phyloP scores from a whole-genome alignment of 2,329 filamentous ascomycete genomes.

The Pseudogymnoascus sp. region DNA sequence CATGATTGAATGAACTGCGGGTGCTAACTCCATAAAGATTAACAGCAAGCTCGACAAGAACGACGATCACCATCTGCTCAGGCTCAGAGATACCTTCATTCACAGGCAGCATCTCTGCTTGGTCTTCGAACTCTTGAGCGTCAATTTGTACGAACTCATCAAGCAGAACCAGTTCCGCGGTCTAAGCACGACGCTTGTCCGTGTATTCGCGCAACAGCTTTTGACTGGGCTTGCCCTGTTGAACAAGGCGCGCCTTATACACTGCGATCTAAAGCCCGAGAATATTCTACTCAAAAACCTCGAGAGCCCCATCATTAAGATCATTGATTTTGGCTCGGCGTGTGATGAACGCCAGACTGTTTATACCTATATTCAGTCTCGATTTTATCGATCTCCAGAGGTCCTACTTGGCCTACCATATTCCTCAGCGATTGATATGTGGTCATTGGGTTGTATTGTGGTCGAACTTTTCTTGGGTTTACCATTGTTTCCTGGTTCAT shows the following conservation, averaged over 20 bases:
- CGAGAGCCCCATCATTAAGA: constrained; percentile 98
- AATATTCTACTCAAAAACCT: constrained; percentile 97
- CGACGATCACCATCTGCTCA: constrained; percentile 90
- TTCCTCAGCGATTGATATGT: constrained; percentile 99
- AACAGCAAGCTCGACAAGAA: constrained; percentile 99
- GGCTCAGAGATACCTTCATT: constrained; percentile 96
- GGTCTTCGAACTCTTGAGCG: constrained; percentile 91
- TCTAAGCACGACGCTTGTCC: constrained; percentile 89
- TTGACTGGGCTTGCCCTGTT: constrained; percentile 85
- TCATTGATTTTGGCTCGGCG: constrained; percentile 97
- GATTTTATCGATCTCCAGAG: constrained; percentile 96
- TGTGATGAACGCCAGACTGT: constrained; percentile 98
- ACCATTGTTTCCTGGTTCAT: constrained; percentile 91
- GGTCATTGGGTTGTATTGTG: constrained; percentile 96
- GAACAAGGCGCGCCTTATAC: constrained; percentile 93
- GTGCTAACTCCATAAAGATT: constrained; percentile 48
- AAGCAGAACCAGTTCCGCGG: constrained; percentile 99
- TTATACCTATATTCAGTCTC: constrained; percentile 97
- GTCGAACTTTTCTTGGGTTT: constrained; percentile 94
- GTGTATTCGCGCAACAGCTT: constrained; percentile 94
- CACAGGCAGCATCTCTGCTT: constrained; percentile 94
- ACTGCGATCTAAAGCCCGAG: constrained; percentile 96
- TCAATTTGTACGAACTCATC: constrained; percentile 97
- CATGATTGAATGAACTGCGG: background rate
- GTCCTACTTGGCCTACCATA: constrained; percentile 93